Conservation (phyloP, 2,329 filamentous ascomycete species). For the Colletotrichum godetiae region DNA sequence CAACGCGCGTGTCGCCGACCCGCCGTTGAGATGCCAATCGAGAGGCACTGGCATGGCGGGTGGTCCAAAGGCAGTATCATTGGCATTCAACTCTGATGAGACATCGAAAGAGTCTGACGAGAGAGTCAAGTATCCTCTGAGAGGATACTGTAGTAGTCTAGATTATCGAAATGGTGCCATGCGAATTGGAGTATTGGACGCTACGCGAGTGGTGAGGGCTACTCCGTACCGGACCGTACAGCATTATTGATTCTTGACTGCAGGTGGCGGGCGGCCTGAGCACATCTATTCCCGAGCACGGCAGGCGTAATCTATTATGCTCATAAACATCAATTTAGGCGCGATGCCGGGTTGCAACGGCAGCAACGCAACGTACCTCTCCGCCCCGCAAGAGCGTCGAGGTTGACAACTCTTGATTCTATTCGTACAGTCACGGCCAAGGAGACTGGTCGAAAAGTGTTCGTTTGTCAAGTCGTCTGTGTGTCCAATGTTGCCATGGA, state of each 20-base stretch:
- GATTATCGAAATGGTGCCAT: neutral
- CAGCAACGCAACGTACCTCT: neutral
- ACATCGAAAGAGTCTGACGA: neutral
- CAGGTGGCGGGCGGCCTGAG: slow-evolving; percentile 1
- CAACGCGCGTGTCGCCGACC: neutral
- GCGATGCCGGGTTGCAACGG: slow-evolving; percentile 5
- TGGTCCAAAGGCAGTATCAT: neutral
- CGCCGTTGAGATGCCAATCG: neutral
- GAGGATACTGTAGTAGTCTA: neutral
- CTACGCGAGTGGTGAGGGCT: neutral
- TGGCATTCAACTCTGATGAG: neutral
- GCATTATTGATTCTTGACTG: slow-evolving; percentile 17
- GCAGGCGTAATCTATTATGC: slow-evolving; percentile 14
- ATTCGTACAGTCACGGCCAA: too few species aligned
- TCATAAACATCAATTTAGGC: slow-evolving; percentile 9
- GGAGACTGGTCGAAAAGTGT: too few species aligned
- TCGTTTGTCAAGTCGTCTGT: too few species aligned
- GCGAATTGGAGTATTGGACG: neutral
- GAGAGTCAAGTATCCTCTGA: neutral
- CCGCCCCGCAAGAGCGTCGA: neutral
- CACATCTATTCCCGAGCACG: slow-evolving; percentile 17
- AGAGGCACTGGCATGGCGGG: neutral
- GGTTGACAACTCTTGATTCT: too few species aligned
- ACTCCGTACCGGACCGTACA: neutral
- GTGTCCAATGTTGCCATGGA: too few species aligned